Conservation (phyloP, 352 stramenopile genomes). For the Pythium pyrilobum region DNA sequence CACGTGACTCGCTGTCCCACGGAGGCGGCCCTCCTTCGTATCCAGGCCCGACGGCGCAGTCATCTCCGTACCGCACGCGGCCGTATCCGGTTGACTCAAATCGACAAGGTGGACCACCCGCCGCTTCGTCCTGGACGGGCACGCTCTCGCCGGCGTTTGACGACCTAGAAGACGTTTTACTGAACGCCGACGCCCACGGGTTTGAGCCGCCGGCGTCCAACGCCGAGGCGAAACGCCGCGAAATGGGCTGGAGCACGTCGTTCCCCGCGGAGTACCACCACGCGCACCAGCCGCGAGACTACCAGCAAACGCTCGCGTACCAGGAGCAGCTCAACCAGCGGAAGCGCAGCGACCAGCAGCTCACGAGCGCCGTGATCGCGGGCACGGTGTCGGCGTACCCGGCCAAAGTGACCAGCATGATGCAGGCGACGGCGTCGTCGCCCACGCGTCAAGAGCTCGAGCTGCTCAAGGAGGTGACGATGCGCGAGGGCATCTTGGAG, state of each 20-base stretch:
- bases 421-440: no score
- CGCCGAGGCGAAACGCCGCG: slow-evolving; percentile 37
- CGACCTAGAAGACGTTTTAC: neutral
- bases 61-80: slow-evolving; percentile 13
- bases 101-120: neutral
- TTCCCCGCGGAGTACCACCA: slow-evolving; percentile 61
- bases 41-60: neutral
- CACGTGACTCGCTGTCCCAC: slow-evolving; percentile 2
- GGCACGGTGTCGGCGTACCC: neutral
- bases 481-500: slow-evolving; percentile 53
- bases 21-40: neutral
- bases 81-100: neutral
- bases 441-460: slow-evolving; percentile 28
- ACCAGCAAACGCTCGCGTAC: slow-evolving; percentile 55
- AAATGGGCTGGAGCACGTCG: slow-evolving; percentile 69
- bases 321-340: slow-evolving; percentile 36
- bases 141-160: slow-evolving; percentile 5
- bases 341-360: slow-evolving; percentile 15
- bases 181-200: neutral
- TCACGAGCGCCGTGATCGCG: slow-evolving; percentile 16
- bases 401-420: no score
- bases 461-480: slow-evolving; percentile 49
- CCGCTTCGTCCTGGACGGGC: neutral
- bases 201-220: neutral
- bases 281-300: slow-evolving; percentile 28